Evolutionary conservation across 805 yeast genomes (phyloP), one percentile per base, ranked within the genome.

Genomic region (Blastobotrys americana): DNA sequence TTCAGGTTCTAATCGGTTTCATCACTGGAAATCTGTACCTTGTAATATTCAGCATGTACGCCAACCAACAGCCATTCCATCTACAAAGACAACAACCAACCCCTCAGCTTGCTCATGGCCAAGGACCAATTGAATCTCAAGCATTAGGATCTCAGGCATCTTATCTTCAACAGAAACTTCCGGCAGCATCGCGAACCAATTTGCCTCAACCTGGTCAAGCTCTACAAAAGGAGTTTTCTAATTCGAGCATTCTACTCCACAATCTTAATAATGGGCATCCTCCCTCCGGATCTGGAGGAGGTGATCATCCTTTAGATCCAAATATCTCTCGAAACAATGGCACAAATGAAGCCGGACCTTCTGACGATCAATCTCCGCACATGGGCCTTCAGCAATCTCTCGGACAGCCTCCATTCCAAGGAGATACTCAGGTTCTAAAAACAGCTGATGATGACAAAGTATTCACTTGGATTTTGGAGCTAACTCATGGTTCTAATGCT

Each of bases 391-490:
- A 38, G 37, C 47, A 43, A 15, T 5, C 42, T 27, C 19, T 36
- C 21, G 16, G 41, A 13, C 27, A 42, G 22, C 10, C 15, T 23
- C 34, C n/a, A 20, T 21, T 20, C 20, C 8, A 36, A 19, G 18
- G n/a, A 20, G 44, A 18, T 25, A 27, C 21, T 9, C 43, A 37
- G 39, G 42, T 37, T 17, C 21, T 27, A 3, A 51, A 44, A 18
- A 55, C 54, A n/a, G 50, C 56, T 6, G 82, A 78, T 42, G 95
- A 87, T 59, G 85, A 84, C 44, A 84, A 85, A 56, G 90, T 90
- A 4, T 86, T 80, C 61, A 81, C 80, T 48, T 87, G 96, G 96
- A 84, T 93, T 37, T 74, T 82, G 20, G 96, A 93, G 62, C 71
- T 90, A 42, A 87, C 87, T 33, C 82, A 87, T 48, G 97, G 97